Base-by-base conservation (phyloP, 2,329 filamentous ascomycete genomes). In the Epichloe sp. region DNA sequence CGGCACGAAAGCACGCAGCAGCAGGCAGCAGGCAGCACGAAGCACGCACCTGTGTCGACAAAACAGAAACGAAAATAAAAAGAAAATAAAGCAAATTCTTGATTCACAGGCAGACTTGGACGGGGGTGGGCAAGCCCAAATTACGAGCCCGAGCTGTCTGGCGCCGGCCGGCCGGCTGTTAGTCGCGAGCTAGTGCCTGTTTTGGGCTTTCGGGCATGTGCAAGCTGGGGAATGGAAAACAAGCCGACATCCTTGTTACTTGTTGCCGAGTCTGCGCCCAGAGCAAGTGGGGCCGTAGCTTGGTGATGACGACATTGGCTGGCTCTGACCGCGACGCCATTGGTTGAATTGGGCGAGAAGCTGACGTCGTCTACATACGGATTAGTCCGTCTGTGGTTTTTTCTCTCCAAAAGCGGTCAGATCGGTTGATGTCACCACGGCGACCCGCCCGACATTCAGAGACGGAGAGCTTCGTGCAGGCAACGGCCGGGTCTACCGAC, bases 221-320 rank as follows among this genome's bases (percentile, higher is more conserved):
- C 42, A 15, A 44, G 23, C 23, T 26, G 23, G 31, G 31, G 31
- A 31, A 31, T 31, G 31, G 31, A 31, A 31, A 31, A 31, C 31
- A 31, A 31, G 31, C 31, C 31, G 31, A 8, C 10, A 31, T 11
- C 31, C 31, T 31, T 11, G 31, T 4, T 11, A 10, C 31, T 11
- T 31, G 31, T 11, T 11, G 31, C 31, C 31, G 31, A 10, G 31
- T 31, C 31, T 31, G 31, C 31, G 3, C 31, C 37, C 36, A 36
- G 41, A 48, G 48, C 46, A 51, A 50, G 55, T 51, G 51, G 52
- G 44, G 34, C 19, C 41, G 37, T 7, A 49, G 36, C 26, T 34
- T 14, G 14, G 49, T 41, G 49, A 58, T 58, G 56, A 58, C 56
- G 56, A 58, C 56, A 57, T 55, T 12, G 11, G 49, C 43, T 34